Conservation (phyloP, 192 early-diverging fungal species). For the Coemansia sp. region DNA sequence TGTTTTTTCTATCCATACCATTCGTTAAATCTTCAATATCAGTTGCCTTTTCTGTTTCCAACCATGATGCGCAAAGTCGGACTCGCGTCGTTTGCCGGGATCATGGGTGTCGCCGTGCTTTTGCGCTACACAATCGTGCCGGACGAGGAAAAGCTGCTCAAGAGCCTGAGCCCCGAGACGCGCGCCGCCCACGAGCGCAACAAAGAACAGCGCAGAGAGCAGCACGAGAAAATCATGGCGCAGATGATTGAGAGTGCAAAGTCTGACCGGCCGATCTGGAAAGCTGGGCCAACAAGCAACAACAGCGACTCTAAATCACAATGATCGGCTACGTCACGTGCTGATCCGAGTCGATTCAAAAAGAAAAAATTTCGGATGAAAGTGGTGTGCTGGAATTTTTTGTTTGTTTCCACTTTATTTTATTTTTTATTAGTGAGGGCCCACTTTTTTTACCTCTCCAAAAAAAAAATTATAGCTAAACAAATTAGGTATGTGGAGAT, state of each 20-base stretch:
- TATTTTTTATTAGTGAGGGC: neutral
- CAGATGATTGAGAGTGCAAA: conserved; percentile 48
- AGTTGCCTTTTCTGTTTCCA: too few species aligned
- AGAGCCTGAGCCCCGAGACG: conserved; percentile 36
- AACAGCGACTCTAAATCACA: neutral
- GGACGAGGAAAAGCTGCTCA: conserved; percentile 37
- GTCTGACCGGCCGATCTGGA: conserved; percentile 49
- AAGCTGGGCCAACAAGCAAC: conserved; percentile 1
- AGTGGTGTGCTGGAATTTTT: neutral
- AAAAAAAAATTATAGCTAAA: too few species aligned
- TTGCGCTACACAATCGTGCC: conserved; percentile 51
- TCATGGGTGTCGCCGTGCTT: conserved; percentile 38
- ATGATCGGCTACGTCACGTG: neutral
- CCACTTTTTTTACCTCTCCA: too few species aligned
- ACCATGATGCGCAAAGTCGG: conserved; percentile 11
- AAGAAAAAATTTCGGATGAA: neutral
- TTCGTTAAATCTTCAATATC: too few species aligned
- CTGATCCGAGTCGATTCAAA: neutral
- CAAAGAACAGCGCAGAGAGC: conserved; percentile 36
- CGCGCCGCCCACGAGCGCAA: conserved; percentile 45
- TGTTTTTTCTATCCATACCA: too few species aligned
- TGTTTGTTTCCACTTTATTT: neutral
- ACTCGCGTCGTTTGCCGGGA: conserved; percentile 20
- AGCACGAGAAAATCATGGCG: conserved; percentile 46
- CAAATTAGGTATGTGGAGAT: too few species aligned